Conservation (phyloP, 805 yeast genomes). For the Lipomyces lipofer region DNA sequence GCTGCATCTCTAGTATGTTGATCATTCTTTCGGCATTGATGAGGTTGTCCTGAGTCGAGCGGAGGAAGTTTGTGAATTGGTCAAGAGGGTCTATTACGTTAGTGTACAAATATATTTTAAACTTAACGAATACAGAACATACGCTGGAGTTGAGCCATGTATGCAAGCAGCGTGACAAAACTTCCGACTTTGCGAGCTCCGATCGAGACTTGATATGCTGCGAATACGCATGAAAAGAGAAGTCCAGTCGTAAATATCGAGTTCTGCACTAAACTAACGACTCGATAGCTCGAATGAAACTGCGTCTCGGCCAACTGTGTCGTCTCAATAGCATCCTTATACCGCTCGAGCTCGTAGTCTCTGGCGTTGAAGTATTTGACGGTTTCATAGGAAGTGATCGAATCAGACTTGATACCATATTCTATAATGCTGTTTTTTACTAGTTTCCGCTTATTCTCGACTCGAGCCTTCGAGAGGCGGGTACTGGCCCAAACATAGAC, state of each 20-base stretch:
- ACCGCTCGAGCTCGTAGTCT: constrained; percentile 26
- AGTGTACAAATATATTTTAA: background rate
- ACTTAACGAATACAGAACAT: background rate
- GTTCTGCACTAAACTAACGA: constrained; percentile 21
- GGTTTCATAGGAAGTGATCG: constrained; percentile 26
- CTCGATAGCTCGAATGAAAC: constrained; percentile 12
- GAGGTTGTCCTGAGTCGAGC: constrained; percentile 25
- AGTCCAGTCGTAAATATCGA: constrained; percentile 23
- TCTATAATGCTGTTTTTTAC: constrained; percentile 9
- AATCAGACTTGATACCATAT: constrained; percentile 19
- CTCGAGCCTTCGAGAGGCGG: constrained; percentile 10
- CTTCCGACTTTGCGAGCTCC: constrained; percentile 24
- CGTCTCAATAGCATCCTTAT: constrained; percentile 11
- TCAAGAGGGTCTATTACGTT: constrained; percentile 26
- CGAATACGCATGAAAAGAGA: constrained; percentile 17
- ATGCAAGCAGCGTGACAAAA: constrained; percentile 26
- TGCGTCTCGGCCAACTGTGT: constrained; percentile 11
- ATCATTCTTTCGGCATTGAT: constrained; percentile 26
- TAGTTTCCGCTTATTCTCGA: constrained; percentile 15
- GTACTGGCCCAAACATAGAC: constrained; percentile 25
- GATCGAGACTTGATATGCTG: constrained; percentile 23
- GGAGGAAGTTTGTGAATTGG: constrained; percentile 17
- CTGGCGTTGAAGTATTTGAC: constrained; percentile 30
- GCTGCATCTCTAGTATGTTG: constrained; percentile 20
- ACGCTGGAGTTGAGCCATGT: constrained; percentile 26